Evolutionary conservation across 192 early-diverging fungal genomes (phyloP), one percentile per base, ranked within the genome.

Genomic region (Diversispora epigaea): DNA sequence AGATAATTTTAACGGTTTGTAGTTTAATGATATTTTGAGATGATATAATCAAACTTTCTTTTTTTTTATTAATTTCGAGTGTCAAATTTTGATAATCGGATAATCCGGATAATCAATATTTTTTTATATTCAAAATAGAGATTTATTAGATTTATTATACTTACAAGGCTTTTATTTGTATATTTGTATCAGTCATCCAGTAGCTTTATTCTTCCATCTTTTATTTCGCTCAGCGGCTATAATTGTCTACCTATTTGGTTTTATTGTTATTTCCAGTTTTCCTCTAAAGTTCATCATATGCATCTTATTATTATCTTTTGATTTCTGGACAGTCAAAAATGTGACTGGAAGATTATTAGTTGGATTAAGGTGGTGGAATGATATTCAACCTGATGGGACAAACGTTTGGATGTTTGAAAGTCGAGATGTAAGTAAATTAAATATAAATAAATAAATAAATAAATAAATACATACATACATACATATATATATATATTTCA

Each of bases 291-390:
- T 99, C 81, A 93, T 99, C 14, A 76, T 98, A 45, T 93, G 92
- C 58, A 91, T 97, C 14, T 85, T 99, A 46, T 85, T 95, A 39
- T 89, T 99, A 44, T 89, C 95, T 6, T 96, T 98, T 82, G 96
- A 99, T 71, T 99, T 99, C 79, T 99, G 97, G 97, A 98, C 95
- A 0, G 95, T 98, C 17, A 99, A 99, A 81, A 99, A 99, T 79
- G 93, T 99, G 21, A 92, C 96, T 22, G 98, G 98, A 0, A 89
- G 98, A 62, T 83, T 98, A 50, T 86, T 99, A 57, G 98, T 99
- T 14, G 98, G 98, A 21, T 82, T 99, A 68, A 89, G 98, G 75
- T 99, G 98, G 98, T 99, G 98, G 98, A 99, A 96, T 83, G 93
- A 98, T 81, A 94, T 98, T 75, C 87, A 89, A 60, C 96, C 97